These are phyloP conservation scores for Blastobotrys americana DNA, from an alignment of 805 yeast genomes.

Conservation along the genomic window DNA sequence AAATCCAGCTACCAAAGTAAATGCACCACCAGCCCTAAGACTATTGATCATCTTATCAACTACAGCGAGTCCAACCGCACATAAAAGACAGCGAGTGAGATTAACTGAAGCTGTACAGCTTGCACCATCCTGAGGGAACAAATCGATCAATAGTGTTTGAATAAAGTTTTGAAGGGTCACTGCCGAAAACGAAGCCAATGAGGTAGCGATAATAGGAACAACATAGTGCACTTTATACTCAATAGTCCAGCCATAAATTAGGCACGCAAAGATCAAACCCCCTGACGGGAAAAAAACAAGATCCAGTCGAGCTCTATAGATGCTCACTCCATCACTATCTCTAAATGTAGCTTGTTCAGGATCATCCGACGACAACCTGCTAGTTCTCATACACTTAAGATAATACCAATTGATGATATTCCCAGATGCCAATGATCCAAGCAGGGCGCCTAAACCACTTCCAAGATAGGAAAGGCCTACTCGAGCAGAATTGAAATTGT, in stretches of 20 bases:
- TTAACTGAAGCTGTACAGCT: constrained; percentile 69
- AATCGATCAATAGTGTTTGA: constrained; percentile 63
- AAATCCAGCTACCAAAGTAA: constrained; percentile 53
- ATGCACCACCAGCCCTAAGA: constrained; percentile 68
- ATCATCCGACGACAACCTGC: no score
- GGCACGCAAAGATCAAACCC: constrained; percentile 35
- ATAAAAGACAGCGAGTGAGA: constrained; percentile 61
- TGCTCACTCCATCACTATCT: constrained; percentile 3
- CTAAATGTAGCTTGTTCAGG: constrained; percentile 15
- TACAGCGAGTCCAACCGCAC: constrained; percentile 65
- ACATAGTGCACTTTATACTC: constrained; percentile 41
- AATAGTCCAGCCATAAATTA: constrained; percentile 71
- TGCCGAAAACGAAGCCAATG: constrained; percentile 49
- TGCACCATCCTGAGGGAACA: constrained; percentile 62
- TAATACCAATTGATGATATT: constrained; percentile 48
- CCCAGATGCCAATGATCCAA: constrained; percentile 56
- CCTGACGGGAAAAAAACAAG: constrained; percentile 39
- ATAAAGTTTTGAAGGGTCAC: constrained; percentile 32
- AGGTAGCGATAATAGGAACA: constrained; percentile 51
- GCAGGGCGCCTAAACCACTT: constrained; percentile 57
- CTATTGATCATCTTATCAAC: constrained; percentile 49
- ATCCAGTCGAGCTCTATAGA: constrained; percentile 40
- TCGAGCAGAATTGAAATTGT: constrained; percentile 45
- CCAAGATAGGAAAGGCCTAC: constrained; percentile 71
- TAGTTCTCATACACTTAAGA: constrained; percentile 15